Evolutionary conservation across 225 moss, liverwort and hornwort species (phyloP).

Genomic region (Bryum argenteum): DNA sequence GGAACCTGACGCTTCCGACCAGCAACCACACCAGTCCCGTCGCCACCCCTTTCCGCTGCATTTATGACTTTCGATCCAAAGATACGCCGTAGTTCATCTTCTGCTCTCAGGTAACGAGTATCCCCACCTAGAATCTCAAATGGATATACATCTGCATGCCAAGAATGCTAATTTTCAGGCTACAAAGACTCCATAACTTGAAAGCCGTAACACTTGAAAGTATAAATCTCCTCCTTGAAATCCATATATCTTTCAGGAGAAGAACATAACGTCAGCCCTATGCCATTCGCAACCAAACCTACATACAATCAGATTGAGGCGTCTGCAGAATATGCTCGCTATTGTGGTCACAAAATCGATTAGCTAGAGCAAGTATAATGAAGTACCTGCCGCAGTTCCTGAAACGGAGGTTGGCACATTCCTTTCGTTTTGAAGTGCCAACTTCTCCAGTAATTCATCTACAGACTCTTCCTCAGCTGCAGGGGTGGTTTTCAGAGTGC

Average conservation of each 20-base stretch:
- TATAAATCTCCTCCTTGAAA: too few species aligned
- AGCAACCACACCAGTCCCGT: conserved; percentile 24
- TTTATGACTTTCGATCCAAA: conserved; percentile 93
- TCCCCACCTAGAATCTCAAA: conserved; percentile 64
- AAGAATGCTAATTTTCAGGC: background rate
- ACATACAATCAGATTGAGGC: too few species aligned
- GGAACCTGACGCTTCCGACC: conserved; percentile 66
- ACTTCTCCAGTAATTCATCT: conserved; percentile 67
- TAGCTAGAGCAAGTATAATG: too few species aligned
- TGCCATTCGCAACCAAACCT: too few species aligned
- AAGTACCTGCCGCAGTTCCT: conserved; percentile 44
- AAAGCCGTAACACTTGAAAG: too few species aligned
- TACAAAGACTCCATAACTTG: background rate
- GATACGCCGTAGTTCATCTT: conserved; percentile 87
- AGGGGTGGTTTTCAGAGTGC: conserved; percentile 2
- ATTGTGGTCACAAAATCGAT: too few species aligned
- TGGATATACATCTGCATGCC: conserved; percentile 39
- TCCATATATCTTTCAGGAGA: too few species aligned
- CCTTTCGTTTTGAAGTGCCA: conserved; percentile 56
- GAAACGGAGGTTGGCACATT: conserved; percentile 45
- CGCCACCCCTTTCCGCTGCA: conserved; percentile 65
- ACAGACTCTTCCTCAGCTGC: conserved; percentile 66
- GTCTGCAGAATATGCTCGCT: too few species aligned
- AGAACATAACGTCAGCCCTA: too few species aligned
- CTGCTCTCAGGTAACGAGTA: conserved; percentile 69